Evolutionary conservation across 495 filamentous ascomycete species (phyloP), one percentile per base, ranked within the genome.

Genomic region (Tetracladium marchalianum): DNA sequence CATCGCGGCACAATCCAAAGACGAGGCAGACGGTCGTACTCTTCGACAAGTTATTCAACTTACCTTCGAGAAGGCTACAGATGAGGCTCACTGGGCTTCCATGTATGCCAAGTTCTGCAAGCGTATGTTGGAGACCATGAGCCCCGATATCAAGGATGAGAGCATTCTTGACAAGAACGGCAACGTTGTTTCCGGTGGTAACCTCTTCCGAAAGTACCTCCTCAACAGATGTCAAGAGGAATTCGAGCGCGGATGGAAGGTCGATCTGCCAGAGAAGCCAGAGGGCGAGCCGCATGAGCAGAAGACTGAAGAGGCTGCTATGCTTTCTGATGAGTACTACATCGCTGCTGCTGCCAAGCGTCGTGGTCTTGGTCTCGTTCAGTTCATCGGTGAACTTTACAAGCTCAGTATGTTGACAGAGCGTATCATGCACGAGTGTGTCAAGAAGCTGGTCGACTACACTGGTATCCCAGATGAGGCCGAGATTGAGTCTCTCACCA

Each of bases 71-170:
- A 99, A 99, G 71, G 92, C 92, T 54, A 95, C 88, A 22, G 92
- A 99, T 63, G 92, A 99, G 64, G 87, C 90, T 52, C 90, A 96
- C 66, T 99, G 93, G 93, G 90, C 92, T 31, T 85, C 85, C 13
- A 98, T 97, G 88, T 97, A 97, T 60, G 93, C 92, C 58, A 93
- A 88, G 66, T 99, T 99, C 78, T 95, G 88, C 73, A 87, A 92
- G 73, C 78, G 82, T 43, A 99, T 99, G 92, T 71, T 97, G 39
- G 83, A 90, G 62, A 86, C 76, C 38, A 97, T 97, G 90, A 95
- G 88, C 67, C 64, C 82, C 6, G 90, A 95, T 17, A 95, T 99
- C 61, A 85, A 87, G 55, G 92, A 99, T 54, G 90, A 96, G 70
- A 87, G 77, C 56, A 89, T 97, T 54, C 74, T 72, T 11, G 90